phyloP scores from a whole-genome alignment of 2,329 filamentous ascomycete genomes.

The Myriosclerotinia scirpicola region DNA sequence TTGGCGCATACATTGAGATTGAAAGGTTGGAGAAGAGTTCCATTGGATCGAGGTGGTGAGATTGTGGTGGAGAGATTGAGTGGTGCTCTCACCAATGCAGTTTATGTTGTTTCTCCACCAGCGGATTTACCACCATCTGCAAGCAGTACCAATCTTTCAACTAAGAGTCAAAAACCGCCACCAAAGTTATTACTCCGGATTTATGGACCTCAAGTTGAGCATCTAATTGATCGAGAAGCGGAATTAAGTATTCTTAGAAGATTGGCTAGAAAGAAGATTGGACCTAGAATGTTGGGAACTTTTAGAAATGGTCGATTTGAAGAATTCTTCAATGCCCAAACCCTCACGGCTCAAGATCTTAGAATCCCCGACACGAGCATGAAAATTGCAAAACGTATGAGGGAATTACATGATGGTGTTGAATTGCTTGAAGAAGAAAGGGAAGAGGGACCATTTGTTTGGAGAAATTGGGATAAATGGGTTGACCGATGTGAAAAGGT shows the following conservation, averaged over 20 bases:
- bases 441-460: constrained; percentile 76
- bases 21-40: constrained; percentile 86
- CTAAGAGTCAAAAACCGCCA: constrained; percentile 34
- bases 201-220: constrained; percentile 92
- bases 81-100: constrained; percentile 91
- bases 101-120: constrained; percentile 90
- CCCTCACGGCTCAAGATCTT: constrained; percentile 74
- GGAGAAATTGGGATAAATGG: constrained; percentile 84
- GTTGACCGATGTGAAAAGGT: constrained; percentile 57
- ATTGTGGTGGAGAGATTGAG: constrained; percentile 77
- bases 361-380: constrained; percentile 79
- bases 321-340: constrained; percentile 83
- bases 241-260: constrained; percentile 85
- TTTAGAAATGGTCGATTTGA: constrained; percentile 96
- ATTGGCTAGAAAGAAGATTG: constrained; percentile 88
- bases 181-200: constrained; percentile 82
- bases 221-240: constrained; percentile 89
- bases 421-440: constrained; percentile 79
- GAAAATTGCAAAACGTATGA: constrained; percentile 96
- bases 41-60: constrained; percentile 65
- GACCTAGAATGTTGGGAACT: constrained; percentile 84
- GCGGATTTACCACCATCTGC: constrained; percentile 50
- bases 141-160: constrained; percentile 40
- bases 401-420: constrained; percentile 91
- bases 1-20: constrained; percentile 84